A percentile compares a stretch with the other conserved stretches of the same genome.
Conservation (phyloP, 257 asterid genomes). For the Solanum peruvianum region DNA sequence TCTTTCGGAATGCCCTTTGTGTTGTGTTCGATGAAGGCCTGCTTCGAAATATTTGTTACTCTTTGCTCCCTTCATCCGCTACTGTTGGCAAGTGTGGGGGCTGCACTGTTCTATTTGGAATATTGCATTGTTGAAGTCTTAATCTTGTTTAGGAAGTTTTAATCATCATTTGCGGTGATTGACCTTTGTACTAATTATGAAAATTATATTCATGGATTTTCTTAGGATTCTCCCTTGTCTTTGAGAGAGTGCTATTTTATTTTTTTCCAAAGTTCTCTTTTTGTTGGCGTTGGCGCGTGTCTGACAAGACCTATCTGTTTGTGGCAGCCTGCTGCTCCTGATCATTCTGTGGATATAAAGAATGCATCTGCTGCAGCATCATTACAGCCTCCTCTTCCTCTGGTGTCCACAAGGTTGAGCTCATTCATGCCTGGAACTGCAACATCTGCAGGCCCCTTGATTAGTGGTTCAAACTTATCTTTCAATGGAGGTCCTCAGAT, state of each 20-base stretch:
- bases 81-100: neutral
- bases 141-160: neutral
- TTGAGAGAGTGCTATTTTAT: neutral
- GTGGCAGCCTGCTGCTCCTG: constrained; percentile 18
- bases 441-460: neutral
- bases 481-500: neutral
- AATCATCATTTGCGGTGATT: neutral
- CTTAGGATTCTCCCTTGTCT: neutral
- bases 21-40: neutral
- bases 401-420: constrained; percentile 13
- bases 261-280: neutral
- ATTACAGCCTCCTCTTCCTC: constrained; percentile 22
- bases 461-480: neutral
- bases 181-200: neutral
- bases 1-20: neutral
- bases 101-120: neutral
- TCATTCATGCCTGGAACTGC: constrained; percentile 15
- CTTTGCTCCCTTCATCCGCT: neutral
- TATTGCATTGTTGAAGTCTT: neutral
- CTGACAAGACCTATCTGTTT: neutral
- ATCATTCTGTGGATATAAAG: constrained; percentile 6
- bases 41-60: neutral
- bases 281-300: neutral
- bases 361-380: constrained; percentile 12
- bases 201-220: neutral